A percentile compares a stretch with the other conserved stretches of the same genome.
These are phyloP conservation scores for Cyclotella choctawhatcheeana DNA, from an alignment of 108 stramenopile species.

Conservation along the genomic window DNA sequence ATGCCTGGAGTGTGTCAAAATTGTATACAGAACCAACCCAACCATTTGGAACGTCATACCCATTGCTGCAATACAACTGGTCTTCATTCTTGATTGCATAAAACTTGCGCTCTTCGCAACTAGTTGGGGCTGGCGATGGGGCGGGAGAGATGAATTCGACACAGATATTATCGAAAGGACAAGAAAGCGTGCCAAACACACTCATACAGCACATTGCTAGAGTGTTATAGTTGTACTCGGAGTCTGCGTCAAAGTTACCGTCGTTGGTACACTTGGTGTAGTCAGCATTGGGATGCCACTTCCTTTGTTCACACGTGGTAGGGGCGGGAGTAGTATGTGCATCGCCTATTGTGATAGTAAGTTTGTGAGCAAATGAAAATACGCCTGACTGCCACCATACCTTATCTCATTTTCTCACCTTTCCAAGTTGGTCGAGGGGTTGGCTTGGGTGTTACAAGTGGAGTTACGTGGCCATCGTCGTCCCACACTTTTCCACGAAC, in stretches of 20 bases:
- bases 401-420: too few relatives aligned
- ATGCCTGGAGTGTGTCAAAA: neutral
- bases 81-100: neutral
- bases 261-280: constrained; percentile 31
- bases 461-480: constrained; percentile 1
- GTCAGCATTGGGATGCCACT: constrained; percentile 19
- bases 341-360: constrained; percentile 4
- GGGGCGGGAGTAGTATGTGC: constrained; percentile 16
- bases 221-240: neutral
- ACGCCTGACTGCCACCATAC: too few relatives aligned
- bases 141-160: neutral
- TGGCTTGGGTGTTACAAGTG: constrained; percentile 1
- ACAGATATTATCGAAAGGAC: constrained; percentile 16
- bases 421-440: constrained; percentile 12
- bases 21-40: neutral
- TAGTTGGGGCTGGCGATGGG: neutral
- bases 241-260: constrained; percentile 1
- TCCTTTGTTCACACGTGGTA: constrained; percentile 12
- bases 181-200: constrained; percentile 7
- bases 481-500: constrained; percentile 15
- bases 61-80: constrained; percentile 9
- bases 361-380: too few relatives aligned
- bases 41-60: neutral
- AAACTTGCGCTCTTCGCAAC: neutral
- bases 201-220: constrained; percentile 14